Evolutionary conservation across 805 yeast species (phyloP), one percentile per base, ranked within the genome.

Genomic region (Dipodascus geniculatus): DNA sequence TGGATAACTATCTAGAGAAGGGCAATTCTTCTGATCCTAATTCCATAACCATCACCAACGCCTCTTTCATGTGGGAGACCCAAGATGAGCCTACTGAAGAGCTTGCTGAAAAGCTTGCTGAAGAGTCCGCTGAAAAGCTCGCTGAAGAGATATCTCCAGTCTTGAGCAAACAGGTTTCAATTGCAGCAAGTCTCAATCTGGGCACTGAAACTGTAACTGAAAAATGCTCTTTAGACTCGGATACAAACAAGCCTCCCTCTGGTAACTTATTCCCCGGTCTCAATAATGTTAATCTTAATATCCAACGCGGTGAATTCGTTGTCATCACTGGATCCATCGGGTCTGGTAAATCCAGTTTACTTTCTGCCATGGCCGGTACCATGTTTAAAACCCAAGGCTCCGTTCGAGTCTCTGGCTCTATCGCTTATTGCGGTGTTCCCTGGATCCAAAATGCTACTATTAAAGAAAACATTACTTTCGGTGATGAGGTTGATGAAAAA

Each of bases 401-500:
- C 0, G 71, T 83, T 2, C 66, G 68, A 42, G 70, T 80, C 3
- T 73, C 74, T 57, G 90, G 91, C 1, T 68, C 60, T 61, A 76
- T 77, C 20, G 67, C 75, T 11, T 66, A 72, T 53, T 78, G 82
- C 56, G 86, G 90, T 20, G 76, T 76, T 48, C 91, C 90, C n/a
- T 87, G 96, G 96, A 79, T 87, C 44, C 90, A 85, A 62, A 87
- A 87, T 67, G 80, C 85, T 1, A 83, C 95, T 0, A 80, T 87
- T 23, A 74, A 79, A 58, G 85, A 83, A 14, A 87, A 87, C 62
- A 87, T 87, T 50, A 52, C 75, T 2, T 88, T 87, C 67, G 96
- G 96, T 1, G 54, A 53, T 2, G 75, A 74, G 0, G 82, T 65
- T 55, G 79, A 82, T 54, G 65, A 73, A 49, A 60, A 66, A 2